A percentile compares a stretch with the other conserved stretches of the same genome.
phyloP scores from a whole-genome alignment of 257 asterid genomes.

The Rauvolfia tetraphylla region DNA sequence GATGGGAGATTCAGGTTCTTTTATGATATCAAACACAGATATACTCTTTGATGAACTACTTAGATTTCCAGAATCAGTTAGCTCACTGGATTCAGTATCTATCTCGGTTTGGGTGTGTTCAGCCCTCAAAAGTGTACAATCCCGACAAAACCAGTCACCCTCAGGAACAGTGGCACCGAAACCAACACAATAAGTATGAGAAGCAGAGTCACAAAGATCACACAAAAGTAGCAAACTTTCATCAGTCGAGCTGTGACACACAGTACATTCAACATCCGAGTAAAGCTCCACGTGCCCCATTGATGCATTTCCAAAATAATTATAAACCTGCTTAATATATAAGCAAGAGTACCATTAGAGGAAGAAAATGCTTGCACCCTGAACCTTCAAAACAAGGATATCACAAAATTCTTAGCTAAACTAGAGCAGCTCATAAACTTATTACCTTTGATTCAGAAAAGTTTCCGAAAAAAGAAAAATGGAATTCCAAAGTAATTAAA shows the following conservation, averaged over 20 bases:
- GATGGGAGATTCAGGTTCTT: conserved; percentile 27
- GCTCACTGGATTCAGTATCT: conserved; percentile 24
- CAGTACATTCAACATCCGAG: conserved; percentile 46
- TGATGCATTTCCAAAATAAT: conserved; percentile 50
- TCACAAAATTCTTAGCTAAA: neutral
- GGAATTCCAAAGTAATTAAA: neutral
- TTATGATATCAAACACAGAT: conserved; percentile 25
- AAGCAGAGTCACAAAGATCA: conserved; percentile 68
- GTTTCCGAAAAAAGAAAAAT: neutral
- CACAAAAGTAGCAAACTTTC: conserved; percentile 61
- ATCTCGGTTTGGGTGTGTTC: conserved; percentile 45
- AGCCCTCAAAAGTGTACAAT: conserved; percentile 54
- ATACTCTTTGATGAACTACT: neutral
- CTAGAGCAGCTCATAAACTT: neutral
- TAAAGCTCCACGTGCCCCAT: conserved; percentile 43
- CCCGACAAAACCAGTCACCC: conserved; percentile 82
- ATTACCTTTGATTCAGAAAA: neutral
- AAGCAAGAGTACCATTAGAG: conserved; percentile 7
- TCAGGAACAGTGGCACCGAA: conserved; percentile 66
- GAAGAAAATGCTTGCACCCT: neutral
- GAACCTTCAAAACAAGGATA: neutral
- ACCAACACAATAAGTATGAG: conserved; percentile 72
- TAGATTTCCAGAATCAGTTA: neutral
- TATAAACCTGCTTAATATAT: conserved; percentile 38
- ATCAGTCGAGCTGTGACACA: conserved; percentile 42